phyloP scores from a whole-genome alignment of 139 green algal species.

The Chlamydomonas sphaeroides region DNA sequence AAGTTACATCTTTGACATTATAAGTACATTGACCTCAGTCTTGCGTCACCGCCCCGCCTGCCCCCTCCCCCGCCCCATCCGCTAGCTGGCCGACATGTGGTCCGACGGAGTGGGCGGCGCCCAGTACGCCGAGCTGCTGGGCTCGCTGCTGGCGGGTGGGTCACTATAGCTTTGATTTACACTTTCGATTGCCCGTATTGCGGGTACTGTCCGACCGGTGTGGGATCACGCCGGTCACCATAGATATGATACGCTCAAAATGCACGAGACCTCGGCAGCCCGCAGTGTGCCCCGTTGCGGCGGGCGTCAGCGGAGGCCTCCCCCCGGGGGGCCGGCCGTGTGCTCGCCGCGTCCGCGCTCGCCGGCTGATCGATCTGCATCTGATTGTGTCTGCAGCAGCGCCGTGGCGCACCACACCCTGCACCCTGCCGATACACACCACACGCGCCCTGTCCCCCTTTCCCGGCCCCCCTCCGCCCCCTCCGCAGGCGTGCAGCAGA shows the following conservation, averaged over 20 bases:
- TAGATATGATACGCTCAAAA: no score
- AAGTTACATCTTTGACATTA: no score
- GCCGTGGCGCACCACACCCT: no score
- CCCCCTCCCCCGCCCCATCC: neutral
- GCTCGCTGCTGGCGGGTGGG: neutral
- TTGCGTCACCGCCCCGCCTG: neutral
- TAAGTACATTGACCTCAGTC: neutral
- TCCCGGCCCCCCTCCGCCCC: neutral
- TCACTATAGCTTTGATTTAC: no score
- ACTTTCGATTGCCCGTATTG: no score
- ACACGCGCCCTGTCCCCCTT: no score
- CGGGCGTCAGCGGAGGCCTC: neutral
- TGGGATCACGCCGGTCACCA: no score
- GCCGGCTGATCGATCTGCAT: neutral
- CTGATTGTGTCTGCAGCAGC: neutral
- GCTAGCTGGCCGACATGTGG: conserved; percentile 36
- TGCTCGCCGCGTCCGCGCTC: no score
- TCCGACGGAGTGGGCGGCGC: neutral
- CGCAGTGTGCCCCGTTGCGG: no score
- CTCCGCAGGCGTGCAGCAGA: neutral
- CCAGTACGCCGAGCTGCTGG: conserved; percentile 22
- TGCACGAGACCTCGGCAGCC: no score
- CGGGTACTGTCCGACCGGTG: no score
- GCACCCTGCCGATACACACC: no score
- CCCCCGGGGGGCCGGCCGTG: neutral